Conservation (phyloP, 2,329 filamentous ascomycete species). For the Pseudopyricularia cyperi region DNA sequence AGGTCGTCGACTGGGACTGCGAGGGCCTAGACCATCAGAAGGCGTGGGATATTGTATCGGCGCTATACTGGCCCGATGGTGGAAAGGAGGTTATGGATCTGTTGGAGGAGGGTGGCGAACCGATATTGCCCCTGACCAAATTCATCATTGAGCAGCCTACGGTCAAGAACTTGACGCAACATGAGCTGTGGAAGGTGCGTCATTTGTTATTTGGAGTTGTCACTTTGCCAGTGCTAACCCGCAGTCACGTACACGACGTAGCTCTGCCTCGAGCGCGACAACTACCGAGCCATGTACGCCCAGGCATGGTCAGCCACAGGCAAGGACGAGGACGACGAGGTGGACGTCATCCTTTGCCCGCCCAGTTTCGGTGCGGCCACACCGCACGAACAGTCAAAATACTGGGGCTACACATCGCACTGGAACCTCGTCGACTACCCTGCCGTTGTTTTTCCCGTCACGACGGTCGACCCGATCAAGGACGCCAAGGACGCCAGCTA, state of each 20-base stretch:
- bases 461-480: slow-evolving; percentile 13
- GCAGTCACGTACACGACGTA: not conserved
- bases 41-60: slow-evolving; percentile 17
- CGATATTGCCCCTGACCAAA: slow-evolving; percentile 19
- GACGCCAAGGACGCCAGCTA: slow-evolving; percentile 12
- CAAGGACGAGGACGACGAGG: slow-evolving; percentile 13
- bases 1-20: slow-evolving; percentile 9
- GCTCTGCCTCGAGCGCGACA: slow-evolving; percentile 11
- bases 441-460: slow-evolving; percentile 44
- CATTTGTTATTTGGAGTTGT: not conserved
- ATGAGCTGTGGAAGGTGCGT: slow-evolving; percentile 23
- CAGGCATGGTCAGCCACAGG: slow-evolving; percentile 15
- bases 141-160: slow-evolving; percentile 32
- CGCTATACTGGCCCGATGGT: slow-evolving; percentile 33
- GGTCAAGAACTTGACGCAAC: slow-evolving; percentile 23
- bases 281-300: slow-evolving; percentile 18
- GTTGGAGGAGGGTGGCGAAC: slow-evolving; percentile 9
- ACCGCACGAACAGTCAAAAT: slow-evolving; percentile 24
- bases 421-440: slow-evolving; percentile 63
- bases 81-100: slow-evolving; percentile 11
- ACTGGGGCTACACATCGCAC: slow-evolving; percentile 52
- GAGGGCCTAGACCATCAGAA: slow-evolving; percentile 9
- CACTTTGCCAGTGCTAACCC: not conserved
- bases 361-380: slow-evolving; percentile 22
- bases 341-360: slow-evolving; percentile 22